phyloP scores from a whole-genome alignment of 306 rosid genomes.

The Mucuna pruriens region DNA sequence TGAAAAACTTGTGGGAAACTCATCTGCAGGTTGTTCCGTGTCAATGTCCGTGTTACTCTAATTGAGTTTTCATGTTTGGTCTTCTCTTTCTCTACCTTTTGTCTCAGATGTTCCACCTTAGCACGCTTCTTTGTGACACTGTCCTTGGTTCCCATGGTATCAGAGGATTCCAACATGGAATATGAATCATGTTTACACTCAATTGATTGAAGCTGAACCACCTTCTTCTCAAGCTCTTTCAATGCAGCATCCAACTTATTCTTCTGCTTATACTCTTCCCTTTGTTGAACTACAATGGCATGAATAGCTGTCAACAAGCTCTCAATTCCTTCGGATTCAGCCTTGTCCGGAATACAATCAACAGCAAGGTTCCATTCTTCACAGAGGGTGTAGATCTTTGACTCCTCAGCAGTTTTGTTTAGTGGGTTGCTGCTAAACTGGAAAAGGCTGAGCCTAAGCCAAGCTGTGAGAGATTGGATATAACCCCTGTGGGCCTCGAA shows the following conservation, averaged over 20 bases:
- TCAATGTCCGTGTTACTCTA: slow-evolving; percentile 69
- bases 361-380: slow-evolving; percentile 65
- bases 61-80: slow-evolving; percentile 65
- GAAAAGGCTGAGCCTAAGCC: slow-evolving; percentile 83
- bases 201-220: slow-evolving; percentile 50
- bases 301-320: slow-evolving; percentile 68
- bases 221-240: slow-evolving; percentile 72
- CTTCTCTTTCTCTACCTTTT: slow-evolving; percentile 71
- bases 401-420: slow-evolving; percentile 50
- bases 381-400: slow-evolving; percentile 68
- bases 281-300: slow-evolving; percentile 74
- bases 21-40: slow-evolving; percentile 75
- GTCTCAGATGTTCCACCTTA: slow-evolving; percentile 59
- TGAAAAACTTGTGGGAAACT: slow-evolving; percentile 76
- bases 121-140: slow-evolving; percentile 59
- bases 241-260: slow-evolving; percentile 61
- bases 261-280: slow-evolving; percentile 43
- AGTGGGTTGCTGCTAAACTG: slow-evolving; percentile 55
- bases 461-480: slow-evolving; percentile 69
- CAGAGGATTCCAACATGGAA: slow-evolving; percentile 47
- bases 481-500: slow-evolving; percentile 68
- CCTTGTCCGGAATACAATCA: slow-evolving; percentile 46
- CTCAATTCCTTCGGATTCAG: slow-evolving; percentile 76
- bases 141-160: slow-evolving; percentile 36
- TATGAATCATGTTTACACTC: slow-evolving; percentile 61